Conservation (phyloP, 2,329 filamentous ascomycete species). For the Sporothrix pallida region DNA sequence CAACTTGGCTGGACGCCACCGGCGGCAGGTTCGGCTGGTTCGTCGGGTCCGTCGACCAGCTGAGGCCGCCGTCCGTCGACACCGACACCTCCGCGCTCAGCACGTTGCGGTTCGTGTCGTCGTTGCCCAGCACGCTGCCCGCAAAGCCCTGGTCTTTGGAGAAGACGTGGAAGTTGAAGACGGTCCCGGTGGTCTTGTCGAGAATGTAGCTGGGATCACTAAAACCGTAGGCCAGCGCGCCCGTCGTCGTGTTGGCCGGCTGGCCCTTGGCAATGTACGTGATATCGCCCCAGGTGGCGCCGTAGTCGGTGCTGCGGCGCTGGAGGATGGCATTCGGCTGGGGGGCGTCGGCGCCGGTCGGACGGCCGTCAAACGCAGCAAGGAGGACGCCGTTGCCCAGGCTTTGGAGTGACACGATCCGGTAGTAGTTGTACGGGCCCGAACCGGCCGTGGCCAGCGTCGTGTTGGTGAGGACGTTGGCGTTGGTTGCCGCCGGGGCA, state of each 20-base stretch:
- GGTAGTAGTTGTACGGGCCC: background rate
- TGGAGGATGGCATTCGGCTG: background rate
- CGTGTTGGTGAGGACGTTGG: background rate
- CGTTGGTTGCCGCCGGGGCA: background rate
- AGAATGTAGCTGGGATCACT: background rate
- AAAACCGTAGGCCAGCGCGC: background rate
- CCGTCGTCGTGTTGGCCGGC: constrained; percentile 10
- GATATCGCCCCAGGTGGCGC: constrained; percentile 11
- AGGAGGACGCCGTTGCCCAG: background rate
- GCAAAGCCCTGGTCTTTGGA: constrained; percentile 5
- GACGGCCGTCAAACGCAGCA: background rate
- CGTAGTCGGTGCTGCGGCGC: constrained; percentile 15
- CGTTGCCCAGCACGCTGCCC: constrained; percentile 13
- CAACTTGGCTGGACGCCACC: background rate
- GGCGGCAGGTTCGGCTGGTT: constrained; percentile 23
- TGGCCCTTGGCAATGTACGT: constrained; percentile 19
- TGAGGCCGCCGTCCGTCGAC: constrained; percentile 18
- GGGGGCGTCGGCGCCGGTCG: background rate
- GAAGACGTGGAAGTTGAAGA: constrained; percentile 26
- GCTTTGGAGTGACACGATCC: background rate
- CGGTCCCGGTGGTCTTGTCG: background rate
- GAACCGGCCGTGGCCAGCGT: background rate
- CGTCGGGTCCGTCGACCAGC: constrained; percentile 14
- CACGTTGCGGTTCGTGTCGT: constrained; percentile 19
- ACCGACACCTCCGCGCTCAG: constrained; percentile 20